These are phyloP conservation scores for Malassezia caprae DNA, from an alignment of 1,284 basidiomycete species.

Conservation along the genomic window DNA sequence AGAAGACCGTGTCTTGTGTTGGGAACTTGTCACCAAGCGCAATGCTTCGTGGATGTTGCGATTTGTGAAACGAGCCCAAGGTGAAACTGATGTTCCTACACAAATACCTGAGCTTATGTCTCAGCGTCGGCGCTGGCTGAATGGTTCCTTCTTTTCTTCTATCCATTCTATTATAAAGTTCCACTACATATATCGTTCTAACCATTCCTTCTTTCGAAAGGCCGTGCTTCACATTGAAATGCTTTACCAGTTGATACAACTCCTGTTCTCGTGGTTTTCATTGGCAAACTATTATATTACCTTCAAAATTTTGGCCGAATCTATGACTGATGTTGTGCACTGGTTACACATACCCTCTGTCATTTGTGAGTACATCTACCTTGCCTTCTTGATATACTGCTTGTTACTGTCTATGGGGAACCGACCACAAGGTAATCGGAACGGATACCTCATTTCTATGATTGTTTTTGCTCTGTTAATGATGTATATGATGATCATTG, in stretches of 20 bases:
- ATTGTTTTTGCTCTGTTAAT: conserved; percentile 41
- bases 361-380: conserved; percentile 43
- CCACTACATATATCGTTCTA: conserved; percentile 44
- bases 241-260: conserved; percentile 41
- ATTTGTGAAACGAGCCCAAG: conserved; percentile 89
- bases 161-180: conserved; percentile 48
- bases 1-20: conserved; percentile 74
- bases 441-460: conserved; percentile 40
- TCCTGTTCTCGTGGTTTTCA: conserved; percentile 42
- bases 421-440: conserved; percentile 38
- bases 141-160: conserved; percentile 66
- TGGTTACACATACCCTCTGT: conserved; percentile 33
- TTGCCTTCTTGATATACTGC: conserved; percentile 45
- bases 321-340: conserved; percentile 22
- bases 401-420: conserved; percentile 47
- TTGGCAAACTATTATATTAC: conserved; percentile 27
- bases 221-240: conserved; percentile 42
- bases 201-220: conserved; percentile 38
- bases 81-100: conserved; percentile 90
- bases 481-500: conserved; percentile 41
- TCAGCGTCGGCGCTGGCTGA: conserved; percentile 81
- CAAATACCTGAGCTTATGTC: conserved; percentile 85
- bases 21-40: conserved; percentile 85
- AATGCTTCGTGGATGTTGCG: conserved; percentile 84
- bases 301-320: conserved; percentile 37